Percentiles rank a stretch among this genome's conserved stretches.
phyloP scores from a whole-genome alignment of 495 filamentous ascomycete species.

The Neurospora tetrasperma region DNA sequence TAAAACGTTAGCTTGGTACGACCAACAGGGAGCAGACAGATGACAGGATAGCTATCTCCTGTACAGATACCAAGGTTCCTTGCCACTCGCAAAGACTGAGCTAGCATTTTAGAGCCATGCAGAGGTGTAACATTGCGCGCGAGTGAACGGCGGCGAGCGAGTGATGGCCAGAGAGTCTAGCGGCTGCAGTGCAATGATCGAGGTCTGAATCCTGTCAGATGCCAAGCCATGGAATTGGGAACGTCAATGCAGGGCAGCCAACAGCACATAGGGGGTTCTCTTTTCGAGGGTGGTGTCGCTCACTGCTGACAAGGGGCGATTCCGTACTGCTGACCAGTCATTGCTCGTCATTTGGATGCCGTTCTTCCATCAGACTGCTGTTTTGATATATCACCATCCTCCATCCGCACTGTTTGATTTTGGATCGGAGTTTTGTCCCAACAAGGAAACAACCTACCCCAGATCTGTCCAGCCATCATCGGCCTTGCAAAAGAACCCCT shows the following conservation, averaged over 20 bases:
- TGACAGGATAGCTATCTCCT: neutral
- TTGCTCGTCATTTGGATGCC: neutral
- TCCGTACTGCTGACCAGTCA: neutral
- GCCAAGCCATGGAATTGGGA: neutral
- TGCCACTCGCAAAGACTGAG: neutral
- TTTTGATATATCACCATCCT: neutral
- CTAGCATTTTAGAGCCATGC: neutral
- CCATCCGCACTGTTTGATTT: neutral
- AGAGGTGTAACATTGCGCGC: neutral
- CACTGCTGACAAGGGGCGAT: neutral
- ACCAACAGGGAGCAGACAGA: neutral
- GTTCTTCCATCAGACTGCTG: neutral
- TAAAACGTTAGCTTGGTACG: neutral
- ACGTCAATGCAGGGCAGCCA: neutral
- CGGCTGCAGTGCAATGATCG: neutral
- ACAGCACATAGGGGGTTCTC: neutral
- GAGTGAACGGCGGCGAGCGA: neutral
- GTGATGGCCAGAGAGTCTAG: neutral
- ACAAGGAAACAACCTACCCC: neutral
- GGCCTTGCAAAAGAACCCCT: neutral
- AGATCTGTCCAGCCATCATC: neutral
- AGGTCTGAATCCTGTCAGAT: neutral
- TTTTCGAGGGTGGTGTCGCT: neutral
- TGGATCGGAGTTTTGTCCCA: neutral
- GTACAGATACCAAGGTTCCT: neutral